phyloP scores from a whole-genome alignment of 148 eudicot genomes.

The Drosera capensis region DNA sequence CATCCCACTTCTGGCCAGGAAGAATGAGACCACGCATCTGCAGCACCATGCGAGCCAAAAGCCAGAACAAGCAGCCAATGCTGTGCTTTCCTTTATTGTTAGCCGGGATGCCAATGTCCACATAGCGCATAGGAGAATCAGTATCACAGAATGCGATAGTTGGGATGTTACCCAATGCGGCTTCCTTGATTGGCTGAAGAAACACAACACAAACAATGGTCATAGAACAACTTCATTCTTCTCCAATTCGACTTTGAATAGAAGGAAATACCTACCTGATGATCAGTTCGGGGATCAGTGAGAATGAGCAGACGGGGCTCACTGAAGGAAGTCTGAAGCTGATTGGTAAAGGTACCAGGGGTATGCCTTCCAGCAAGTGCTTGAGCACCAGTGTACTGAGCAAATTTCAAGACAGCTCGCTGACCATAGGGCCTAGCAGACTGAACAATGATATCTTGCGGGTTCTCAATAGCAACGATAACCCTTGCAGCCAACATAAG shows the following conservation, averaged over 20 bases:
- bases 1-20: slow-evolving; percentile 61
- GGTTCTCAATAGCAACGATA: slow-evolving; percentile 55
- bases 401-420: slow-evolving; percentile 69
- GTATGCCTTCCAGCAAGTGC: slow-evolving; percentile 74
- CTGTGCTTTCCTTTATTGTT: slow-evolving; percentile 80
- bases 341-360: slow-evolving; percentile 68
- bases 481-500: slow-evolving; percentile 59
- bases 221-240: not conserved
- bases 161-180: slow-evolving; percentile 56
- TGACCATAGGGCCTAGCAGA: slow-evolving; percentile 77
- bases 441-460: slow-evolving; percentile 62
- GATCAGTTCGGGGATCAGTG: slow-evolving; percentile 65
- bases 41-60: slow-evolving; percentile 58
- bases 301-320: slow-evolving; percentile 63
- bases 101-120: slow-evolving; percentile 65
- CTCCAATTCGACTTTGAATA: not conserved
- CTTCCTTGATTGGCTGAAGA: slow-evolving; percentile 59
- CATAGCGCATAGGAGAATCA: slow-evolving; percentile 62
- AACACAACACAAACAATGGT: not conserved
- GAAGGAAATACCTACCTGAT: slow-evolving; percentile 24
- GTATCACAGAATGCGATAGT: slow-evolving; percentile 75
- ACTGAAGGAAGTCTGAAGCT: slow-evolving; percentile 57
- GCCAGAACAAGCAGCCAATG: slow-evolving; percentile 64
- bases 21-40: slow-evolving; percentile 58
- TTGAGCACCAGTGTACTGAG: slow-evolving; percentile 52